These are phyloP conservation scores for Teunomyces atbi DNA, from an alignment of 805 yeast species.

Conservation along the genomic window DNA sequence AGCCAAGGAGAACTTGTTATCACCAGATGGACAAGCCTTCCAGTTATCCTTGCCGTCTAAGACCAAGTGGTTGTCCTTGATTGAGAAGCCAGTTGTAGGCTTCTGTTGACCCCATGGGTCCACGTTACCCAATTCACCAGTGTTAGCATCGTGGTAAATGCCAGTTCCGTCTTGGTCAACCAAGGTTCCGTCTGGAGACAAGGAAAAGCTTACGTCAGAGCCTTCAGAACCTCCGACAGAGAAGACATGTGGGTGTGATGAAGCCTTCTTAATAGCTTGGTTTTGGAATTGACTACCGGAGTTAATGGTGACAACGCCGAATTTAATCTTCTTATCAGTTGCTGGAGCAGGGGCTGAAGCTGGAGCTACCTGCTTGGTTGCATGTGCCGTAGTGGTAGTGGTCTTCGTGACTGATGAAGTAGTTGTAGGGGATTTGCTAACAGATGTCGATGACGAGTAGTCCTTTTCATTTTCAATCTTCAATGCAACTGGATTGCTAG, in stretches of 20 bases:
- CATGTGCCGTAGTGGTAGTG: constrained; percentile 1
- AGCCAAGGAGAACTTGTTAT: constrained; percentile 23
- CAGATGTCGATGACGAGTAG: not conserved
- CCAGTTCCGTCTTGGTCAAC: constrained; percentile 32
- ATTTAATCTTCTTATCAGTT: constrained; percentile 8
- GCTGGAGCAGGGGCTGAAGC: not conserved
- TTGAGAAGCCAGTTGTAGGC: constrained; percentile 39
- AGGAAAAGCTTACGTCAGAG: constrained; percentile 20
- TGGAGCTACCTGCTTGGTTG: too few relatives aligned
- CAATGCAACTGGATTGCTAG: constrained; percentile 10
- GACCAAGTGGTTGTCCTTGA: constrained; percentile 35
- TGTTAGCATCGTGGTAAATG: constrained; percentile 23
- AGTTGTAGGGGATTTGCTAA: constrained; percentile 2
- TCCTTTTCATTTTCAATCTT: constrained; percentile 6
- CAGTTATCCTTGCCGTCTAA: constrained; percentile 34
- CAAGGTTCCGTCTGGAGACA: constrained; percentile 27
- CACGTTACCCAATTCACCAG: constrained; percentile 34
- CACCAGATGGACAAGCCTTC: constrained; percentile 37
- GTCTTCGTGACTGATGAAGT: not conserved
- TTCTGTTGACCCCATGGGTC: constrained; percentile 30
- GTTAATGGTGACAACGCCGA: constrained; percentile 20
- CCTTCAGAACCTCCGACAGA: constrained; percentile 34
- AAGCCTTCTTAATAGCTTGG: constrained; percentile 25
- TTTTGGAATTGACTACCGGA: constrained; percentile 28
- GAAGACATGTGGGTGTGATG: constrained; percentile 31